Evolutionary conservation across 108 stramenopile genomes (phyloP).

Genomic region (Discostella stelligeroides): DNA sequence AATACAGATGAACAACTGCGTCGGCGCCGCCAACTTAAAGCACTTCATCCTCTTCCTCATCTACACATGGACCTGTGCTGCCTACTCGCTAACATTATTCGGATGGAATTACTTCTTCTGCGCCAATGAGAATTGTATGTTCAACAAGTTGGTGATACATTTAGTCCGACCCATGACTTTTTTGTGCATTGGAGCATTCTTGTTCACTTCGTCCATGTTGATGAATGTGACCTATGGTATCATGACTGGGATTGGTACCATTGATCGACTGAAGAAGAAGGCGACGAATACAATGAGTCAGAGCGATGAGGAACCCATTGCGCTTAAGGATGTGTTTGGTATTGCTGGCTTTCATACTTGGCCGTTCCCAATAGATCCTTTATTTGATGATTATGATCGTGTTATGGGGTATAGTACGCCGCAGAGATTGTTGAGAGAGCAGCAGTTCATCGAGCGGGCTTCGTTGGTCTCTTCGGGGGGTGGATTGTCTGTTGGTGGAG

Average conservation of each 20-base stretch:
- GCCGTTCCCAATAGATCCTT: conserved; percentile 84
- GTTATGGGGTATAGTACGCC: conserved; percentile 83
- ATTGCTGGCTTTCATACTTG: conserved; percentile 82
- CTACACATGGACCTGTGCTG: conserved; percentile 89
- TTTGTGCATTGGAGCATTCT: conserved; percentile 74
- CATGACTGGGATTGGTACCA: conserved; percentile 89
- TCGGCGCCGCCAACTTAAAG: conserved; percentile 89
- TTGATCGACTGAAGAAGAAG: conserved; percentile 91
- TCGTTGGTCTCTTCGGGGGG: background rate
- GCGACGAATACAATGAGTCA: conserved; percentile 84
- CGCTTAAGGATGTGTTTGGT: conserved; percentile 89
- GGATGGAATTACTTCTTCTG: conserved; percentile 91
- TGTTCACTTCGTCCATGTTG: conserved; percentile 81
- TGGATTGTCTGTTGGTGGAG: no score
- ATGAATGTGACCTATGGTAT: conserved; percentile 90
- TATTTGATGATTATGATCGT: conserved; percentile 85
- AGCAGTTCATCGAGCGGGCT: conserved; percentile 53
- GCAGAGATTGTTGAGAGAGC: conserved; percentile 76
- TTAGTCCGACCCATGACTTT: conserved; percentile 86
- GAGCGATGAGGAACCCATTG: conserved; percentile 80
- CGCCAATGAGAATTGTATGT: conserved; percentile 76
- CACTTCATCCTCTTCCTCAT: conserved; percentile 95
- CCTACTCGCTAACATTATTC: conserved; percentile 80
- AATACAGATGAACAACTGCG: conserved; percentile 98
- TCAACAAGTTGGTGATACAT: conserved; percentile 73